Evolutionary conservation across 2,329 filamentous ascomycete genomes (phyloP), one percentile per base, ranked within the genome.

Genomic region (Podosphaera fusca): DNA sequence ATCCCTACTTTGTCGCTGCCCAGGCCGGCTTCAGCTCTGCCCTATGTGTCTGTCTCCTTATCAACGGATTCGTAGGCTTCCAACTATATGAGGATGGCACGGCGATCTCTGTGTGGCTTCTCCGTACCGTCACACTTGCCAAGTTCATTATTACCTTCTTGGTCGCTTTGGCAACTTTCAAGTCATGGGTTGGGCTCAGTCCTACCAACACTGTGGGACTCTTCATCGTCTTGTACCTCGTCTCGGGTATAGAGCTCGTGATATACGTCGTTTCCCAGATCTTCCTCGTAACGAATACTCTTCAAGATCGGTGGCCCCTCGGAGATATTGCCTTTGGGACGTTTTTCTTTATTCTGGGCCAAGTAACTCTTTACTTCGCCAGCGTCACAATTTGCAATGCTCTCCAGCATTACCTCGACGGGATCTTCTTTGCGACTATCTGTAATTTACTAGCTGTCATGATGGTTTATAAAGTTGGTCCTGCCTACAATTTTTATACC

Each of bases 31-130:
- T 98, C 56, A 75, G 82, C 30, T 95, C 87, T 40, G 87, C 92
- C 0, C 77, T 94, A 34, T 84, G 92, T 68, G 90, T 87, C 33
- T 94, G 85, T 68, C 75, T 98, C 57, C 74, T 96, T 64, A 89
- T 98, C 74, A 96, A 96, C 69, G 92, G 92, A 49, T 98, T 98
- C 67, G 90, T 98, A 56, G 92, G 92, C 38, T 98, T 98, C 71
- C 92, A 96, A 71, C 75, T 98, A 10, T 98, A 98, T 69, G 92
- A 98, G 70, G 92, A 98, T 66, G 92, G 92, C 55, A 98, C 92
- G 1, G 83, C 84, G 1, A 74, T 96, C 46, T 95, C 89, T 0
- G 82, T 98, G 49, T 98, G 92, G 92, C 80, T 95, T 64, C 74
- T 98, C 60, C 82, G 90, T 56, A 71, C 86, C 35, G 82, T 80